Percentiles rank a stretch among this genome's conserved stretches.
phyloP scores from a whole-genome alignment of 257 asterid genomes.

The Ophiorrhiza pumila region DNA sequence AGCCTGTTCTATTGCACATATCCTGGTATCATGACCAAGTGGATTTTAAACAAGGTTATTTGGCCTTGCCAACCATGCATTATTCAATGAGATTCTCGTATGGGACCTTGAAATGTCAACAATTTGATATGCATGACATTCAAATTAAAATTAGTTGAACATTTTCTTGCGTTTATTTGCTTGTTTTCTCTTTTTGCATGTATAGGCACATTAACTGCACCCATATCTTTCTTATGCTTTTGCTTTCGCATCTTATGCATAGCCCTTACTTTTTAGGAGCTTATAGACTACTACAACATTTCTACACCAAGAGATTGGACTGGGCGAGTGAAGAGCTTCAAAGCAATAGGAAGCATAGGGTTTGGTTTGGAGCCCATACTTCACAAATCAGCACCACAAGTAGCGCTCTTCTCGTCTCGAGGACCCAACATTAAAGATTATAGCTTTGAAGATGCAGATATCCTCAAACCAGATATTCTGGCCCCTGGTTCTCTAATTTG shows the following conservation, averaged over 20 bases:
- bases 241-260: constrained; percentile 9
- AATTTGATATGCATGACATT: background rate
- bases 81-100: background rate
- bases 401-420: constrained; percentile 91
- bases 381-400: constrained; percentile 95
- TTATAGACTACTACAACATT: constrained; percentile 79
- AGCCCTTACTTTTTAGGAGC: constrained; percentile 48
- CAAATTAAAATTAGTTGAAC: background rate
- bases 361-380: constrained; percentile 82
- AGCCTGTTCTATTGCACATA: background rate
- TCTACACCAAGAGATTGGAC: constrained; percentile 93
- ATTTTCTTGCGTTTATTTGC: background rate
- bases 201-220: background rate
- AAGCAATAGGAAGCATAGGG: constrained; percentile 80
- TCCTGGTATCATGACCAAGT: background rate
- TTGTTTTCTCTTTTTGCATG: background rate
- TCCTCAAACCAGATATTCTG: constrained; percentile 92
- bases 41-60: background rate
- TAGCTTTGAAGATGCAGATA: constrained; percentile 92
- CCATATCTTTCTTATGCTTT: background rate
- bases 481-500: constrained; percentile 98
- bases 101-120: background rate
- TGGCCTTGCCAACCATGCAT: background rate
- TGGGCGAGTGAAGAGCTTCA: constrained; percentile 87
- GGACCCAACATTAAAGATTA: constrained; percentile 96